These are phyloP conservation scores for Ceratobasidium sp. DNA, from an alignment of 1,284 basidiomycete species.

Conservation along the genomic window DNA sequence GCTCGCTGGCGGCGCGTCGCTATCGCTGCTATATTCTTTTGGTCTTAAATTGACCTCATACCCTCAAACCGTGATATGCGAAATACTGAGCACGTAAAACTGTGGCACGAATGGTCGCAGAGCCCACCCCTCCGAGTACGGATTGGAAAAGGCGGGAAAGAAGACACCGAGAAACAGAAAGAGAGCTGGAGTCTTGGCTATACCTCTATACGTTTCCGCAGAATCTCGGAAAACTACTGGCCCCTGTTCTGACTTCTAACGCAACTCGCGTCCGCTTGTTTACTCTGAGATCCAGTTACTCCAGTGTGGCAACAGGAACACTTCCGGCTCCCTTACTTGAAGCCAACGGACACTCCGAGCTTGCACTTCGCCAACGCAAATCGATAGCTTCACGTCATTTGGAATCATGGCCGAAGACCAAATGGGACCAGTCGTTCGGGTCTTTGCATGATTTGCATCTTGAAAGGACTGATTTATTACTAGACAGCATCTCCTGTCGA, in stretches of 20 bases:
- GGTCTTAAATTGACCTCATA: not conserved
- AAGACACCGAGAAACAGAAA: too few relatives aligned
- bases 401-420: not conserved
- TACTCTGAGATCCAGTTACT: not conserved
- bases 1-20: not conserved
- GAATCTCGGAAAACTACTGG: too few relatives aligned
- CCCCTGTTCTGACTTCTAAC: not conserved
- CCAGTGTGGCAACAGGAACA: not conserved
- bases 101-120: not conserved
- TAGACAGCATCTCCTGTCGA: too few relatives aligned
- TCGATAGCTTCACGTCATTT: too few relatives aligned
- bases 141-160: slow-evolving; percentile 6
- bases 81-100: not conserved
- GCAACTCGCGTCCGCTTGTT: not conserved
- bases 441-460: not conserved
- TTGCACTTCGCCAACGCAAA: not conserved
- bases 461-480: not conserved
- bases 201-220: too few relatives aligned
- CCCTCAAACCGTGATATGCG: too few relatives aligned
- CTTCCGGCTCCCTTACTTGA: not conserved
- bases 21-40: not conserved
- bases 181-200: too few relatives aligned
- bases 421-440: not conserved
- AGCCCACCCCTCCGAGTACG: not conserved
- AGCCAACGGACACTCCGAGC: not conserved